Base-by-base conservation (phyloP, 192 early-diverging fungal genomes). In the Rhizophagus clarus region DNA sequence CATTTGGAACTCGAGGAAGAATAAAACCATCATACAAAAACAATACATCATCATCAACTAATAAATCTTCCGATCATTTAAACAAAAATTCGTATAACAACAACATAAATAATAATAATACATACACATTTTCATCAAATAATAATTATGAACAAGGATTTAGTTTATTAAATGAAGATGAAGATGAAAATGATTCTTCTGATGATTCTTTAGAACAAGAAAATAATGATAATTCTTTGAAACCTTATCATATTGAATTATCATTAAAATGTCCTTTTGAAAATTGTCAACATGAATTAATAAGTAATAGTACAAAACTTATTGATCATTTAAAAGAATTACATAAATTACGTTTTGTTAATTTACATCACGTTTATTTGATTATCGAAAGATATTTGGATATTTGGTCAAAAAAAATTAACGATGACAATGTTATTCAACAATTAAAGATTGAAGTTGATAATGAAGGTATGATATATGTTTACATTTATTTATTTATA, bases 361-460 rank as follows among this genome's bases (percentile, higher is more conserved):
- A 94, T 72, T 82, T 94, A 20, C 89, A 91, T 74, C 94, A 95
- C 74, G 93, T 95, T 87, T 90, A 92, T 74, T 91, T 95, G 76
- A 87, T 90, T 3, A 76, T 95, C 61, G 93, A 97, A 72, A 81
- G 85, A 29, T 97, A 97, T 82, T 80, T 97, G 28, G 85, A 87
- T 49, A 88, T 90, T 67, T 97, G 93, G 93, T 91, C 94, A 8
- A 83, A 87, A 49, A 82, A 84, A 63, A 77, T 93, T 11, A 80
- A 79, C 9, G 71, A 69, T 61, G 79, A 88, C 0, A 82, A 77
- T 17, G 60, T 85, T 2, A 72, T 1, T 71, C 70, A 32, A 83
- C 84, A 56, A 80, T 51, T 26, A 70, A 81, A 75, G 28, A 77
- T 71, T 49, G 67, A 77, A n/a, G 29, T 77, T 56, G 77, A 77